A percentile compares a stretch with the other conserved stretches of the same genome.
phyloP scores from a whole-genome alignment of 371 early-diverging fungal genomes.

The Encephalitozoon romaleae region DNA sequence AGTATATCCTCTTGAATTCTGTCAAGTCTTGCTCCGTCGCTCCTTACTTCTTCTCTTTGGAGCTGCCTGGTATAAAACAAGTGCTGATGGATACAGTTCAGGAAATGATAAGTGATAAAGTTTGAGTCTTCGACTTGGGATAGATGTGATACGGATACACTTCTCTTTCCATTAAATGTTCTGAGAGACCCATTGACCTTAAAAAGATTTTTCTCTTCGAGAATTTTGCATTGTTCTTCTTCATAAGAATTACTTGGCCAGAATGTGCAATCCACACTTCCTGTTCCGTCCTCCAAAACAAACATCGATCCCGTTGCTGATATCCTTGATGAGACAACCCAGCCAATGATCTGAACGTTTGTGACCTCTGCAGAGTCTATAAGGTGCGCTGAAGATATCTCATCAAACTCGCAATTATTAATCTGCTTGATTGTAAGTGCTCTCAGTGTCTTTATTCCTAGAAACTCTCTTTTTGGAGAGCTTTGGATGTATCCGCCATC shows the following conservation, averaged over 20 bases:
- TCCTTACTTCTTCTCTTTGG: not conserved
- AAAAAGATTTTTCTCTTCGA: conserved; percentile 28
- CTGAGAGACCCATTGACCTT: conserved; percentile 43
- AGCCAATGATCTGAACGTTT: conserved; percentile 35
- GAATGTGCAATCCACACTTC: conserved; percentile 34
- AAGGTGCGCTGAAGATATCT: conserved; percentile 11
- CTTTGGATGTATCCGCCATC: conserved; percentile 27
- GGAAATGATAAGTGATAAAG: conserved; percentile 38
- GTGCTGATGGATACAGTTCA: conserved; percentile 30
- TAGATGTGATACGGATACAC: conserved; percentile 24
- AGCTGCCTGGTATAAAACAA: conserved; percentile 20
- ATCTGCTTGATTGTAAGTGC: conserved; percentile 47
- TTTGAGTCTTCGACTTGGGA: conserved; percentile 38
- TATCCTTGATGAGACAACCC: conserved; percentile 11
- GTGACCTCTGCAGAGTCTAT: conserved; percentile 37
- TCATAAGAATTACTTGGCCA: conserved; percentile 46
- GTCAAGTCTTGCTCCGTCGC: not conserved
- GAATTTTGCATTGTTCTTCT: conserved; percentile 7
- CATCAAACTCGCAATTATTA: conserved; percentile 9
- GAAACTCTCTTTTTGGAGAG: conserved; percentile 37
- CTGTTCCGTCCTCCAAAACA: conserved; percentile 47
- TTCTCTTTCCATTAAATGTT: conserved; percentile 35
- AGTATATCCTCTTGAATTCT: conserved; percentile 52
- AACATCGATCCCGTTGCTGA: conserved; percentile 42
- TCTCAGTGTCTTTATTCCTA: conserved; percentile 41